Conservation (phyloP, 78 protist genomes). For the Dictyostelium firmibasis region DNA sequence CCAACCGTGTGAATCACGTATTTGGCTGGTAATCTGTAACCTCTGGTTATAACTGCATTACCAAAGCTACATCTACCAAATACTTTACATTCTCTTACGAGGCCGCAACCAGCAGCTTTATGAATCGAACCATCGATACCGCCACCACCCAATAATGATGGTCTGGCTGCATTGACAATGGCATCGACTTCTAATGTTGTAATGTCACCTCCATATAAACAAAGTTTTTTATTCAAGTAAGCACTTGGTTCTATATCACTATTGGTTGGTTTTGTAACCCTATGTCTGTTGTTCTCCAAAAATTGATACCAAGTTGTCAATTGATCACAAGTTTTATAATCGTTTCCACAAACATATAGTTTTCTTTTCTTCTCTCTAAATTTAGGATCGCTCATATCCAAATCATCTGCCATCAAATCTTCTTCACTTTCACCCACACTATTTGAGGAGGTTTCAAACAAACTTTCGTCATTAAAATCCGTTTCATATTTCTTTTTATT, state of each 20-base stretch:
- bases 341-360: slow-evolving; percentile 37
- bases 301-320: slow-evolving; percentile 47
- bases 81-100: slow-evolving; percentile 67
- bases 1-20: slow-evolving; percentile 90
- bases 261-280: background rate
- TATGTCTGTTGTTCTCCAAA: slow-evolving; percentile 23
- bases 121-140: slow-evolving; percentile 90
- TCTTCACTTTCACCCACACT: background rate
- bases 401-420: background rate
- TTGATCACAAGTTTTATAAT: background rate
- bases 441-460: background rate
- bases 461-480: slow-evolving; percentile 7
- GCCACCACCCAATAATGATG: slow-evolving; percentile 76
- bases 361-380: slow-evolving; percentile 25
- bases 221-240: slow-evolving; percentile 18
- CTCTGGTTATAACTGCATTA: slow-evolving; percentile 77
- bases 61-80: slow-evolving; percentile 72
- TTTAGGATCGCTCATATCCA: slow-evolving; percentile 20
- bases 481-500: background rate
- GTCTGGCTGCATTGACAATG: slow-evolving; percentile 82
- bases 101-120: slow-evolving; percentile 76
- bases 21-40: slow-evolving; percentile 81
- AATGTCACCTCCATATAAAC: slow-evolving; percentile 66
- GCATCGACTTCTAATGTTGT: slow-evolving; percentile 75
- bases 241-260: background rate